phyloP scores from a whole-genome alignment of 2,329 filamentous ascomycete genomes.

The Gnomoniopsis smithogilvyi region DNA sequence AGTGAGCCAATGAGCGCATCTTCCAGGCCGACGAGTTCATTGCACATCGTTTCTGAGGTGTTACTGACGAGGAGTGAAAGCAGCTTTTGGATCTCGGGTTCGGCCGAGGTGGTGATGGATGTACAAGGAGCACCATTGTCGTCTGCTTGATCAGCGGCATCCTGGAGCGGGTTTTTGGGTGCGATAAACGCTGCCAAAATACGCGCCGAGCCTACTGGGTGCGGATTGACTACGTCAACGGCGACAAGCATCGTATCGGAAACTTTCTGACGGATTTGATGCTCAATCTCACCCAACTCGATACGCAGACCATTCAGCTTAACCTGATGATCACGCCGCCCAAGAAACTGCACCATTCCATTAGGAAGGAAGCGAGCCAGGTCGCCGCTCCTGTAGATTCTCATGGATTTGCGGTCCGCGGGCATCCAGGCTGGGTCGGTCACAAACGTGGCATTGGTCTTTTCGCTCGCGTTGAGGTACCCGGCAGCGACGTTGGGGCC shows the following conservation, averaged over 20 bases:
- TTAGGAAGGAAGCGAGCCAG: conserved; percentile 28
- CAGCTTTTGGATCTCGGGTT: too few species aligned
- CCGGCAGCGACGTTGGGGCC: conserved; percentile 37
- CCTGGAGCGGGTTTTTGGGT: too few species aligned
- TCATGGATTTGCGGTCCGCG: background rate
- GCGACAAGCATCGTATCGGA: conserved; percentile 2
- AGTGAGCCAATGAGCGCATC: too few species aligned
- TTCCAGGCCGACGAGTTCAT: too few species aligned
- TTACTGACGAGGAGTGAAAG: too few species aligned
- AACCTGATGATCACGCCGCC: conserved; percentile 46
- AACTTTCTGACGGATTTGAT: background rate
- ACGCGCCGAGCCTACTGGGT: too few species aligned
- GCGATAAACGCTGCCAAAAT: too few species aligned
- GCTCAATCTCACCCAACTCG: conserved; percentile 42
- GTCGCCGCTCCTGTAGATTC: conserved; percentile 33
- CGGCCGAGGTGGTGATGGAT: too few species aligned
- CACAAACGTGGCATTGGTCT: conserved; percentile 15
- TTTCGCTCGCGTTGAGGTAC: conserved; percentile 15
- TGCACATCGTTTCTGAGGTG: too few species aligned
- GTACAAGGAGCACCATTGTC: too few species aligned
- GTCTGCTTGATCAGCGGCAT: too few species aligned
- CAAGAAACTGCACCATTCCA: conserved; percentile 31
- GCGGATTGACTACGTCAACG: conserved; percentile 4
- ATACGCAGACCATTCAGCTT: conserved; percentile 48
- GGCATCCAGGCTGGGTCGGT: background rate